Evolutionary conservation across 169 alveolate species (phyloP), one percentile per base, ranked within the genome.

Genomic region (Cyclospora cayetanensis): DNA sequence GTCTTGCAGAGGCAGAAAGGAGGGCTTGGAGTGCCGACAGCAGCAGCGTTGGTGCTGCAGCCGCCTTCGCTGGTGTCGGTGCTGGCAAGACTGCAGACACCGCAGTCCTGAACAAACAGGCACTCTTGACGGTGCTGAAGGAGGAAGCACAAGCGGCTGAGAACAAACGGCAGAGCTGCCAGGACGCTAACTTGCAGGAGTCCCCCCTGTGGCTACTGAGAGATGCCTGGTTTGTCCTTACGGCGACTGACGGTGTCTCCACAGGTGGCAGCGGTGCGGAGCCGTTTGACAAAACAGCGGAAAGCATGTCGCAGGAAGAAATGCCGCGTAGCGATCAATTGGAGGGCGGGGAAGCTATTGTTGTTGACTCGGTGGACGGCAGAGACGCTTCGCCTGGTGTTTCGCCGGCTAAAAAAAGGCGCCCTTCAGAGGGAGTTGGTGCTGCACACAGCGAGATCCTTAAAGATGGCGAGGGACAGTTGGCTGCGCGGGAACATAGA

Each of bases 201-300:
- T 43, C 50, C 42, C 46, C 70, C n/a, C 22, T 46, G 41, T 77
- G 87, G 87, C 50, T 77, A 39, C 87, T 77, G 68, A n/a, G 87
- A 31, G 87, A 77, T 18, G 87, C 87, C 34, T 77, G 87, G 87
- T 77, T 77, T 18, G 87, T 77, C 34, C 87, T 77, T 46, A n/a
- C 42, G 63, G 63, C 63, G 4, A 34, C 88, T 12, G 70, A 55
- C 22, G 50, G 29, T 27, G 63, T 60, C 4, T 3, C 90, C 1
- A 77, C 20, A 29, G 50, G 52, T 4, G 79, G 7, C 37, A 12
- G 74, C 34, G 37, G 35, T 5, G 29, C 4, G n/a, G 37, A 60
- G 4, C 27, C 68, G n/a, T 34, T 39, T 1, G 11, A 12, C 41
- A n/a, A n/a, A 4, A 1, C 41, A 22, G 37, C n/a, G 39, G 31